Evolutionary conservation across 2,329 filamentous ascomycete genomes (phyloP).

Genomic region (Fusarium metavorans): DNA sequence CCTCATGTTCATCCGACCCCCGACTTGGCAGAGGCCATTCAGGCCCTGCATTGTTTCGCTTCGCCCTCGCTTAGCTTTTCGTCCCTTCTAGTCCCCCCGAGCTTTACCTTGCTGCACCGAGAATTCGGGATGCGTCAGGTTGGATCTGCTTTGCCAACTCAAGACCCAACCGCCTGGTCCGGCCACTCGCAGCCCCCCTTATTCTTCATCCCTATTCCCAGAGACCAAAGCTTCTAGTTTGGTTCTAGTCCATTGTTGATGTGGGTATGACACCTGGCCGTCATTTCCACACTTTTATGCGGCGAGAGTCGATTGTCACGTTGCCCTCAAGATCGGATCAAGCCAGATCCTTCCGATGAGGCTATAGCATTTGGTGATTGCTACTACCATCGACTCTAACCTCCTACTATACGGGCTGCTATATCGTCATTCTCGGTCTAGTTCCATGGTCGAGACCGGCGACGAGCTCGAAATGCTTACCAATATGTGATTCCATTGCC

Average conservation of each 20-base stretch:
- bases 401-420: too few species aligned
- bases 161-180: not conserved
- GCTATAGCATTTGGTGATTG: not conserved
- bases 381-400: not conserved
- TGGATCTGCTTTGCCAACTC: not conserved
- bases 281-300: constrained; percentile 11
- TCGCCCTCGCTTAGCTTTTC: not conserved
- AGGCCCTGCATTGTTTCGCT: not conserved
- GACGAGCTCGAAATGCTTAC: not conserved
- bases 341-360: not conserved
- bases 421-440: not conserved
- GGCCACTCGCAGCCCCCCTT: not conserved
- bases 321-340: not conserved
- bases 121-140: not conserved
- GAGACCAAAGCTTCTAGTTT: not conserved
- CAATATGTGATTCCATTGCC: not conserved
- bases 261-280: not conserved
- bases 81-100: not conserved
- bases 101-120: not conserved
- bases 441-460: not conserved
- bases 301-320: not conserved
- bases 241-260: not conserved
- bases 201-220: not conserved
- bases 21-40: not conserved
- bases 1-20: not conserved